Evolutionary conservation across 441 rosid genomes (phyloP).

Genomic region (Adansonia grandidieri): DNA sequence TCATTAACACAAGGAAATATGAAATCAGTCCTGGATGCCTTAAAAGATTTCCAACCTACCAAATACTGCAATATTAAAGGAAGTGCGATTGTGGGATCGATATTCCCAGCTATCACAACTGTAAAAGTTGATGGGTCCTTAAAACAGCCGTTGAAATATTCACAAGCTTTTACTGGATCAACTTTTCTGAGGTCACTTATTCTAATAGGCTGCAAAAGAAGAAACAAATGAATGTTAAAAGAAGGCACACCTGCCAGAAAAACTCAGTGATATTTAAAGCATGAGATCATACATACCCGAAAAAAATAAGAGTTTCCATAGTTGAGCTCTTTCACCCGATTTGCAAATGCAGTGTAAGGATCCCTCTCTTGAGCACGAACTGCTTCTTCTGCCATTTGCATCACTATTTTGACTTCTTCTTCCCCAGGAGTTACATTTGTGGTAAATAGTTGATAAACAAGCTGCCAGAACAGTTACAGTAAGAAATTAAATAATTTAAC

Average conservation of each 20-base stretch:
- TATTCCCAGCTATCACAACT: constrained; percentile 86
- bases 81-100: constrained; percentile 69
- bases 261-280: constrained; percentile 20
- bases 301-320: constrained; percentile 92
- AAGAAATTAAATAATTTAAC: background rate
- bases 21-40: constrained; percentile 18
- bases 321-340: constrained; percentile 89
- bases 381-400: constrained; percentile 98
- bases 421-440: constrained; percentile 82
- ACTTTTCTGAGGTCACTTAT: constrained; percentile 75
- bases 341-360: constrained; percentile 87
- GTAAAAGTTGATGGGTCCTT: constrained; percentile 94
- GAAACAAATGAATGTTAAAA: constrained; percentile 27
- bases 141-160: constrained; percentile 83
- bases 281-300: constrained; percentile 55
- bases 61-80: constrained; percentile 85
- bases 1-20: constrained; percentile 25
- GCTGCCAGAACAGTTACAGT: constrained; percentile 46
- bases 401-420: constrained; percentile 92
- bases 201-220: constrained; percentile 73
- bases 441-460: constrained; percentile 80
- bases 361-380: constrained; percentile 95
- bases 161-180: constrained; percentile 87
- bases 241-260: constrained; percentile 15
- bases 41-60: constrained; percentile 55